These are phyloP conservation scores for Pleodorina starrii DNA, from an alignment of 139 green algal species.

Conservation along the genomic window DNA sequence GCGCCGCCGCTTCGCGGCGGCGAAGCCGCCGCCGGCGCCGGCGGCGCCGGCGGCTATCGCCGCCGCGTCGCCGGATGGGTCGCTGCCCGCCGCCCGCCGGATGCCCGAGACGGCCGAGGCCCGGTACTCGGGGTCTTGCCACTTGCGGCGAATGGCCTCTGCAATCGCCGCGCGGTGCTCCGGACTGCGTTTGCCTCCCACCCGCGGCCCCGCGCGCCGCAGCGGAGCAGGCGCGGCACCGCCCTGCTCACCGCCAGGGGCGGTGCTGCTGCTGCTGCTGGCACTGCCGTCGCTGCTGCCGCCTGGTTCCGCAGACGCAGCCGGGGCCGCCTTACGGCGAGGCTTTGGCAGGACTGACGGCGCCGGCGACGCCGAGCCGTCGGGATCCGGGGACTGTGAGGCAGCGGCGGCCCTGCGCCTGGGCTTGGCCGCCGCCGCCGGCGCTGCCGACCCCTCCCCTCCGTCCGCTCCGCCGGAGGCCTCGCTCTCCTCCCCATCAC, in stretches of 20 bases:
- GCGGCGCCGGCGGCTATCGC: background rate
- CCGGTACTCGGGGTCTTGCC: constrained; percentile 64
- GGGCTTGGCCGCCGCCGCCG: background rate
- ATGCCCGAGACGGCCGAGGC: constrained; percentile 46
- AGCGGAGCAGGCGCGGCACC: background rate
- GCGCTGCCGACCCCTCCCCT: background rate
- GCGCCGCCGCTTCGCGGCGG: too few relatives aligned
- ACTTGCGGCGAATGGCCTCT: constrained; percentile 57
- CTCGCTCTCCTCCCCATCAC: background rate
- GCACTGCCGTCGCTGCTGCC: too few relatives aligned
- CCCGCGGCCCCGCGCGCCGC: background rate
- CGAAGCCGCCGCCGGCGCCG: too few relatives aligned
- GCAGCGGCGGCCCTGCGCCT: background rate
- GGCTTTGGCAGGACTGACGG: constrained; percentile 9
- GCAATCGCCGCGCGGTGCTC: constrained; percentile 41
- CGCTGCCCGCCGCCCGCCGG: background rate
- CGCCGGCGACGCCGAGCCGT: background rate
- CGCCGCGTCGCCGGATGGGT: background rate
- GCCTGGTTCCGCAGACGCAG: background rate
- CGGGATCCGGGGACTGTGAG: too few relatives aligned
- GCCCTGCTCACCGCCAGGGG: background rate
- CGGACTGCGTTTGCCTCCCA: background rate
- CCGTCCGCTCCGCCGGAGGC: too few relatives aligned
- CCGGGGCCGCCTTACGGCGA: background rate
- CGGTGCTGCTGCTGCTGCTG: background rate